phyloP scores from a whole-genome alignment of 495 filamentous ascomycete species.

The Filosporella fistucella region DNA sequence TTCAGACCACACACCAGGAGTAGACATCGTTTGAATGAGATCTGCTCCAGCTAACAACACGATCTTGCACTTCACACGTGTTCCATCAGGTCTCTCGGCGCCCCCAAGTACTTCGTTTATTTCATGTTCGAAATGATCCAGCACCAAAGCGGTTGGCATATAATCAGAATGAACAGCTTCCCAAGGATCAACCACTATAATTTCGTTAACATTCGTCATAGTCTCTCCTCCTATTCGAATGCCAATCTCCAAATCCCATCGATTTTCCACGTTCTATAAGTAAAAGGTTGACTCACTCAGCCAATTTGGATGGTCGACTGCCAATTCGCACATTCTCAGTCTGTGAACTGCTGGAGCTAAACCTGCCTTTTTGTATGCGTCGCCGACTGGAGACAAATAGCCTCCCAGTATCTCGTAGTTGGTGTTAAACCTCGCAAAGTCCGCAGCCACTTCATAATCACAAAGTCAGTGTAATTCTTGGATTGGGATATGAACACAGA shows the following conservation, averaged over 20 bases:
- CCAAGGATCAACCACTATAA: constrained; percentile 80
- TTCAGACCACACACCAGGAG: background rate
- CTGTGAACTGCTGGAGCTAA: constrained; percentile 69
- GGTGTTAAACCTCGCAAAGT: constrained; percentile 76
- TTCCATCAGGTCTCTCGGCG: constrained; percentile 59
- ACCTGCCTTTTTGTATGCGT: constrained; percentile 89
- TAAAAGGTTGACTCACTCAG: too few species aligned
- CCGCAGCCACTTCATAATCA: too few species aligned
- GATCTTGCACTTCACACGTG: constrained; percentile 49
- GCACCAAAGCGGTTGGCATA: constrained; percentile 80
- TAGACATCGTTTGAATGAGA: constrained; percentile 78
- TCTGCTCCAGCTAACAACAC: constrained; percentile 78
- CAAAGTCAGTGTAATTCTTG: too few species aligned
- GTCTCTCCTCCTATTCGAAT: constrained; percentile 72
- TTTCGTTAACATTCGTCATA: too few species aligned
- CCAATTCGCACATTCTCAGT: constrained; percentile 68
- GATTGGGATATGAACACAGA: too few species aligned
- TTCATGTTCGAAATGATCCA: constrained; percentile 86
- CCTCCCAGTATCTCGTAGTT: constrained; percentile 83
- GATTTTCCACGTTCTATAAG: too few species aligned
- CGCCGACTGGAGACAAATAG: constrained; percentile 75
- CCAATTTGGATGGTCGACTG: constrained; percentile 39
- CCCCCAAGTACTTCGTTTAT: constrained; percentile 77
- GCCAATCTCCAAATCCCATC: too few species aligned
- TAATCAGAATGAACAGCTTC: constrained; percentile 57